Base-by-base conservation (phyloP, 768 basidiomycete species). In the Pisolithus microcarpus region DNA sequence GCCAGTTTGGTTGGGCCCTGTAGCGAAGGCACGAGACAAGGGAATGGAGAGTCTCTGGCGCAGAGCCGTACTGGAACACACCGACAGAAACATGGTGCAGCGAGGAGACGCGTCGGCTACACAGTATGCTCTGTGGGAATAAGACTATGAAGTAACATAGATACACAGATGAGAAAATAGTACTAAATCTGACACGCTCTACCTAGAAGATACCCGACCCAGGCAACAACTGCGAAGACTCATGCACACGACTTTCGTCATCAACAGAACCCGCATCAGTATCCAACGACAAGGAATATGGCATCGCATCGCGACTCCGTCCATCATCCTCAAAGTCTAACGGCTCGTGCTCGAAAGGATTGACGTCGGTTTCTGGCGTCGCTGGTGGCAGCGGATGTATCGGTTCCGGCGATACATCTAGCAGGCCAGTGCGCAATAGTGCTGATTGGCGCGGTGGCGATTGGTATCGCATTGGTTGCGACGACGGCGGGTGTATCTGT, bases 181-280 rank as follows among this genome's bases (percentile, higher is more conserved):
- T 50, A 31, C 21, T 21, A 21, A 9, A 39, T 31, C 36, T 45
- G 26, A 36, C 19, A 26, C 13, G n/a, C 49, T 40, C 36, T 26
- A 38, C 19, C 69, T 57, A 74, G 54, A 71, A 75, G 43, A 74
- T 49, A 38, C 70, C 73, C 23, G 72, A 74, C 26, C 73, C 73
- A 21, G 73, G 73, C 64, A 74, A 72, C 49, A 75, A 39, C 54
- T 64, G 72, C 13, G 69, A 70, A 39, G 63, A 66, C 52, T 68
- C 72, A 38, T 51, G 60, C 13, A 47, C 57, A 38, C 61, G 60
- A 24, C 55, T 53, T 24, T 60, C 64, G 13, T 59, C 60, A 18
- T 61, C 63, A 38, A 57, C 49, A 7, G 38, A 11, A 19, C n/a
- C 13, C 13, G 18, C 39, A 54, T 54, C 16, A 52, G 55, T 4